Evolutionary conservation across 1,284 basidiomycete species (phyloP).

Genomic region (Thecaphora thlaspeos): DNA sequence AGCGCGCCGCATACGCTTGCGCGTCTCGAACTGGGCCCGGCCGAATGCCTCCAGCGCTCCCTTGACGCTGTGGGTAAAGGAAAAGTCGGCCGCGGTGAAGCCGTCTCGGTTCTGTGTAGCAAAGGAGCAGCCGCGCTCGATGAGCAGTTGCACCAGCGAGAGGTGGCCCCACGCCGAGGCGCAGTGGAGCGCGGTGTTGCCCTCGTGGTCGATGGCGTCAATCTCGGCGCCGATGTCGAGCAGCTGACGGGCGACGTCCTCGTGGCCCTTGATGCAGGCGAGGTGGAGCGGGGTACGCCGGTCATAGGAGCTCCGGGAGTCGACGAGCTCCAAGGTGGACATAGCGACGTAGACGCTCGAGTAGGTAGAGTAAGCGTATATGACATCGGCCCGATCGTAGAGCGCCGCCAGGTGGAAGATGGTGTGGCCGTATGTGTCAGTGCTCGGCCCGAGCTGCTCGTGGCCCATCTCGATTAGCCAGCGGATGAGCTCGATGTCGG

Average conservation of each 20-base stretch:
- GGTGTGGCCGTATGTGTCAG: constrained; percentile 26
- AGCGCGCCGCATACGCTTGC: constrained; percentile 16
- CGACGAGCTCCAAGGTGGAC: constrained; percentile 16
- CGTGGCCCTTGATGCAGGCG: constrained; percentile 82
- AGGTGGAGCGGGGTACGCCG: constrained; percentile 84
- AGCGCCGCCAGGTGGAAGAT: constrained; percentile 38
- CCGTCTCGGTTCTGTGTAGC: constrained; percentile 81
- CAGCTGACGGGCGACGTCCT: constrained; percentile 83
- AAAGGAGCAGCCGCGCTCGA: constrained; percentile 82
- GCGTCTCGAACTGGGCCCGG: constrained; percentile 22
- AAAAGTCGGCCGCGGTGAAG: constrained; percentile 86
- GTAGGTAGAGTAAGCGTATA: constrained; percentile 29
- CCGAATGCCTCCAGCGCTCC: constrained; percentile 40
- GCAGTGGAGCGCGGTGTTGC: constrained; percentile 88
- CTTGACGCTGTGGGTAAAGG: constrained; percentile 63
- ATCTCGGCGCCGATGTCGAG: constrained; percentile 83
- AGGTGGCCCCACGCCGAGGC: constrained; percentile 28
- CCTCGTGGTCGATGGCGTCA: constrained; percentile 81
- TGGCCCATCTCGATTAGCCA: constrained; percentile 52
- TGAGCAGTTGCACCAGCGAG: constrained; percentile 78
- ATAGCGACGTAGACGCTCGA: constrained; percentile 16
- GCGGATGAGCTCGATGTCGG: constrained; percentile 40
- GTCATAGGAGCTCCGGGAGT: constrained; percentile 19
- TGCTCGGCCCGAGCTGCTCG: constrained; percentile 27
- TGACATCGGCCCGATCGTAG: constrained; percentile 37